phyloP scores from a whole-genome alignment of 495 filamentous ascomycete species.

The Aspergillus mulundensis region DNA sequence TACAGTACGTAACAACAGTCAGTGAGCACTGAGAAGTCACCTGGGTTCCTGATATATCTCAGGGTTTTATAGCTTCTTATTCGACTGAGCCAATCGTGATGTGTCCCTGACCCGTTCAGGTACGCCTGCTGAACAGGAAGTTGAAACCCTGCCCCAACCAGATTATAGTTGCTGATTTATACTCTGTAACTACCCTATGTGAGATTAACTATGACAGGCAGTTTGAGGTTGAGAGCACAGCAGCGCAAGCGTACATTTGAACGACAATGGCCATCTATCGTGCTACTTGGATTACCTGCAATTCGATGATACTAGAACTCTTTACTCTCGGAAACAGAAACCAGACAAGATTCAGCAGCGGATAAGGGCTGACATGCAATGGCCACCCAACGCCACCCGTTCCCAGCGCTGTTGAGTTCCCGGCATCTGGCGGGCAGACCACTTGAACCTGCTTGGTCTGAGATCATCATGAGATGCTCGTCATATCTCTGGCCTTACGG shows the following conservation, averaged over 20 bases:
- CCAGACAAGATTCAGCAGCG: neutral
- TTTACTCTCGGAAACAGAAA: neutral
- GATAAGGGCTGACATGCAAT: neutral
- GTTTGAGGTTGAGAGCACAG: neutral
- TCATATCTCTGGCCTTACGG: neutral
- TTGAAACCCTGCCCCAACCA: neutral
- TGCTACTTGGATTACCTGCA: neutral
- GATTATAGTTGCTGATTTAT: neutral
- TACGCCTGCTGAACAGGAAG: too few relatives aligned
- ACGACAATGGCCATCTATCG: neutral
- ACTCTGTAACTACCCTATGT: neutral
- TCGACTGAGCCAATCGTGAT: neutral
- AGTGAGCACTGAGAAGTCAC: neutral
- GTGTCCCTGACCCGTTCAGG: neutral
- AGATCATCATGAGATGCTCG: conserved; percentile 9
- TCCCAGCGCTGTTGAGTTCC: neutral
- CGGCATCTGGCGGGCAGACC: neutral
- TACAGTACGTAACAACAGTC: neutral
- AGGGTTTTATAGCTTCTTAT: neutral
- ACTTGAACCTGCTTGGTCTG: neutral
- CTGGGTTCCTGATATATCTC: neutral
- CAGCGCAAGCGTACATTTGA: neutral
- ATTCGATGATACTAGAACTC: neutral
- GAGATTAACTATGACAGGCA: neutral
- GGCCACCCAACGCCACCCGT: conserved; percentile 1